Percentiles rank a stretch among this genome's conserved stretches.
Evolutionary conservation across 805 yeast species (phyloP).

Genomic region (Ogataea methylovora): DNA sequence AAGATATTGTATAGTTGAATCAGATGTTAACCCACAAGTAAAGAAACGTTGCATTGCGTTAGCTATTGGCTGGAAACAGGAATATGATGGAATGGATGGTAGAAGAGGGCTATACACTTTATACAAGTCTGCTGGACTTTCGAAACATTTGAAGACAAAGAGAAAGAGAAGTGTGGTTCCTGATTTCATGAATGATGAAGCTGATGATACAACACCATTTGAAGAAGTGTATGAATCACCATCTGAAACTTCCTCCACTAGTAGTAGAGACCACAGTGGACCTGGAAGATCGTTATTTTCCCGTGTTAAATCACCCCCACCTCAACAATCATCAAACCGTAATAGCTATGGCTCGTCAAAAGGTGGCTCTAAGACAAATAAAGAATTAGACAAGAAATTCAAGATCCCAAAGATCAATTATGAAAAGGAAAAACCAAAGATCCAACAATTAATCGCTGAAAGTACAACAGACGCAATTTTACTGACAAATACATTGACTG

Average conservation of each 20-base stretch:
- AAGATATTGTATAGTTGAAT: conserved; percentile 35
- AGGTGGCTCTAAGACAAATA: conserved; percentile 16
- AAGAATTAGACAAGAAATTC: conserved; percentile 39
- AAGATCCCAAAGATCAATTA: conserved; percentile 64
- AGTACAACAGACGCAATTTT: conserved; percentile 70
- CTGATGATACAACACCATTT: conserved; percentile 33
- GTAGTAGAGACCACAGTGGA: background rate
- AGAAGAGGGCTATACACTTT: conserved; percentile 42
- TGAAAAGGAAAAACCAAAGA: conserved; percentile 64
- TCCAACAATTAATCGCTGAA: conserved; percentile 61
- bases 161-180: conserved; percentile 15
- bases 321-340: background rate
- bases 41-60: conserved; percentile 40
- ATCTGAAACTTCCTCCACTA: conserved; percentile 6
- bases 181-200: conserved; percentile 46
- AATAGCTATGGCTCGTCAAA: background rate
- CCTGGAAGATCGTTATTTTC: background rate
- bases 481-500: conserved; percentile 49
- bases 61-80: conserved; percentile 62
- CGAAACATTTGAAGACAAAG: conserved; percentile 4
- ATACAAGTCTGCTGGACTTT: conserved; percentile 35
- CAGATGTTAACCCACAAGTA: conserved; percentile 30
- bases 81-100: conserved; percentile 41
- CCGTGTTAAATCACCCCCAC: background rate
- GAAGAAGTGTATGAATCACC: conserved; percentile 22